Base-by-base conservation (phyloP, 1,284 basidiomycete genomes). In the Puccinia horiana region DNA sequence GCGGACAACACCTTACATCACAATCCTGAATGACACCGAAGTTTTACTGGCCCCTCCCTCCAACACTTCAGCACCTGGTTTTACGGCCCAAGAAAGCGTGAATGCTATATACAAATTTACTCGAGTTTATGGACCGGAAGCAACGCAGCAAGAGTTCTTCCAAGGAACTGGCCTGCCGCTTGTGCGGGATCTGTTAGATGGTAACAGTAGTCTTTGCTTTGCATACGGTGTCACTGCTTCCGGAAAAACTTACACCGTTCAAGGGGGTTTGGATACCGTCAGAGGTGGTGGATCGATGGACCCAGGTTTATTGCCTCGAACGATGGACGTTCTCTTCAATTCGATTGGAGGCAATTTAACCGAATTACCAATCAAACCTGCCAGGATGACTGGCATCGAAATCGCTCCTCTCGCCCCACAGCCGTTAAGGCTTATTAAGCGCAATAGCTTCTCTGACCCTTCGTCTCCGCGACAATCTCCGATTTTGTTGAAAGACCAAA, bases 191-290 rank as follows among this genome's bases (percentile, higher is more conserved):
- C 90, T 95, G 0, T 89, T 98, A 4, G 23, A 73, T 16, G 94
- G 86, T 32, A 83, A 96, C 85, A 97, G 94, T 86, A 93, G 93
- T 2, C 89, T 99, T n/a, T 88, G 98, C 32, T 99, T 99, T 85
- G 92, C 96, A 0, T 99, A 99, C 85, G 97, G 97, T 14, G 95
- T 98, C n/a, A 98, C 95, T 6, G 98, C 98, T 87, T 94, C 93
- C 0, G 97, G 97, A 16, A 99, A 99, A 88, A 97, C 96, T 37
- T 95, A 94, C 86, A 95, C 94, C 0, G 92, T 96, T 67, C 94
- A 96, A 86, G 94, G 94, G 40, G 78, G 78, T 16, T 72, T 81
- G 56, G 70, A 81, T 74, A 93, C 92, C 0, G 88, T 88, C n/a
- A 88, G 89, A 18, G 88, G 90, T 83, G 92, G 91, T 11, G 90